Conservation (phyloP, 2,329 filamentous ascomycete species). For the Diaporthe sp. region DNA sequence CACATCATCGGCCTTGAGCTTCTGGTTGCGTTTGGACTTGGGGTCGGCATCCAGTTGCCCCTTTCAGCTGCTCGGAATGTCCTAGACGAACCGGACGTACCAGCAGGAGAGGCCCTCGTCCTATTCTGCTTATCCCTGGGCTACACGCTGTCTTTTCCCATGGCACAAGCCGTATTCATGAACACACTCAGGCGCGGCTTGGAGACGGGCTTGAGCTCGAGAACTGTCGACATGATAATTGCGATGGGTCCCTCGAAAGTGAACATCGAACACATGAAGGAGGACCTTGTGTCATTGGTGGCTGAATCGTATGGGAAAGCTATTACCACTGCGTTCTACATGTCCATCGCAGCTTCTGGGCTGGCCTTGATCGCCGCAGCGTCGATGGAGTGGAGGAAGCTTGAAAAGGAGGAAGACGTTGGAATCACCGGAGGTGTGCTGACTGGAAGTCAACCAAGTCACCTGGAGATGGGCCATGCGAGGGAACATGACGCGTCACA, state of each 20-base stretch:
- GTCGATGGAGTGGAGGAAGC: background rate
- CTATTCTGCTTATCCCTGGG: background rate
- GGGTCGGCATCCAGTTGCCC: background rate
- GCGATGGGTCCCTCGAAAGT: background rate
- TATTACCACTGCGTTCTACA: background rate
- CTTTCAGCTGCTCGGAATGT: conserved; percentile 14
- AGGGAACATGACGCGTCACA: background rate
- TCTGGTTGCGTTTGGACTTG: background rate
- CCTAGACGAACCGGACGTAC: background rate
- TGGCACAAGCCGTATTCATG: conserved; percentile 20
- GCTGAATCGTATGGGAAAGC: background rate
- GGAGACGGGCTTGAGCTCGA: background rate
- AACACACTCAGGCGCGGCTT: background rate
- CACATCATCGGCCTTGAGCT: background rate
- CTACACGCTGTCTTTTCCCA: background rate
- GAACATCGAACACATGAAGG: background rate
- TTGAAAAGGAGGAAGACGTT: background rate
- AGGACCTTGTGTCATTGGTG: background rate
- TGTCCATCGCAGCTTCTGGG: background rate
- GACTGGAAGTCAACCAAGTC: background rate
- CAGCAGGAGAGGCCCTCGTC: background rate
- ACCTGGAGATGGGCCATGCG: background rate
- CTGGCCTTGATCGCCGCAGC: background rate
- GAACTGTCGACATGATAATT: background rate
- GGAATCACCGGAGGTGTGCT: background rate